phyloP scores from a whole-genome alignment of 1,139 yeast genomes.

The Suhomyces ambrosiae region DNA sequence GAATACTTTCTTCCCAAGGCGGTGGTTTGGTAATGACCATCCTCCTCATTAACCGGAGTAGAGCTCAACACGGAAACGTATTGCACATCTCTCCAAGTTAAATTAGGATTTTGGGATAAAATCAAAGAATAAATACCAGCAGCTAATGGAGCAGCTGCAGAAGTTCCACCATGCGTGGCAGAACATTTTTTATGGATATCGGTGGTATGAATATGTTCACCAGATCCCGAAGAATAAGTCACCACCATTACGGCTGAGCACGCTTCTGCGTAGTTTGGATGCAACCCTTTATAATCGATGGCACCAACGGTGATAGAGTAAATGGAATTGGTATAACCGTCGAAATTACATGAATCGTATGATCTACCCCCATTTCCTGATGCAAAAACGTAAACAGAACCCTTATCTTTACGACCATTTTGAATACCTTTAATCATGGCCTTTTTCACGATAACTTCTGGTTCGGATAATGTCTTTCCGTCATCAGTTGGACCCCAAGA shows the following conservation, averaged over 20 bases:
- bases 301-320: conserved; percentile 96
- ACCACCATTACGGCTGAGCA: conserved; percentile 97
- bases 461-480: conserved; percentile 84
- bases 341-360: conserved; percentile 93
- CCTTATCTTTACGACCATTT: conserved; percentile 80
- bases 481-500: conserved; percentile 99
- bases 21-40: conserved; percentile 68
- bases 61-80: conserved; percentile 77
- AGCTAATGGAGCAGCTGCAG: conserved; percentile 98
- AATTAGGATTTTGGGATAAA: conserved; percentile 75
- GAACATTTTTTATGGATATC: conserved; percentile 78
- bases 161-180: conserved; percentile 87
- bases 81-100: conserved; percentile 97
- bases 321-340: conserved; percentile 95
- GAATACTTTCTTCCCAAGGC: conserved; percentile 71
- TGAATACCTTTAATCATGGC: conserved; percentile 85
- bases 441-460: conserved; percentile 72
- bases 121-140: conserved; percentile 90
- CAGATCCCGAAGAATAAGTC: conserved; percentile 89
- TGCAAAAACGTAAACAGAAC: conserved; percentile 92
- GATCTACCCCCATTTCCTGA: conserved; percentile 88
- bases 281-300: conserved; percentile 79
- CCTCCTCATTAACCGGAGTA: conserved; percentile 64
- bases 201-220: conserved; percentile 89
- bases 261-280: conserved; percentile 87